A percentile compares a stretch with the other conserved stretches of the same genome.
phyloP scores from a whole-genome alignment of 306 rosid species.

The Castanospermum australe region DNA sequence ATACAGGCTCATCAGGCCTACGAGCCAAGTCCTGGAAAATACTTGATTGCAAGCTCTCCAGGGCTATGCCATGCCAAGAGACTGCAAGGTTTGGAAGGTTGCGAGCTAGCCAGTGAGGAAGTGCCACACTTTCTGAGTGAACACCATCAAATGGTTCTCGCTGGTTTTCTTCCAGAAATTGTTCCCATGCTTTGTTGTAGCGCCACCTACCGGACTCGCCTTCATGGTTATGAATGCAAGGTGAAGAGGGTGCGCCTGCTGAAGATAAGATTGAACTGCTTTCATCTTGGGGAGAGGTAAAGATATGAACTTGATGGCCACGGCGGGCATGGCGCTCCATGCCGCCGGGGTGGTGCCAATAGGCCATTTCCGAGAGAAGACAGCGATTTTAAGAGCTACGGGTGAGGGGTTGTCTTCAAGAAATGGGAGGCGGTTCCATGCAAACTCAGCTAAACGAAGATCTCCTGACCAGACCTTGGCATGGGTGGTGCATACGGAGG shows the following conservation, averaged over 20 bases:
- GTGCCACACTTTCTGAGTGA: constrained; percentile 95
- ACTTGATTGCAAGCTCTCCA: constrained; percentile 82
- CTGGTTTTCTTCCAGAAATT: constrained; percentile 55
- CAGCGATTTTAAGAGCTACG: constrained; percentile 64
- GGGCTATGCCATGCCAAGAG: constrained; percentile 96
- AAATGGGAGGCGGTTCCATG: constrained; percentile 83
- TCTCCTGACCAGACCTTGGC: constrained; percentile 71
- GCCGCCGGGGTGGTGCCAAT: constrained; percentile 85
- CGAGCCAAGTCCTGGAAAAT: constrained; percentile 81
- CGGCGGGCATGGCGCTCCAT: constrained; percentile 96
- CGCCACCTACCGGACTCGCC: constrained; percentile 90
- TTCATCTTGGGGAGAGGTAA: constrained; percentile 61
- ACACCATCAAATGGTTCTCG: constrained; percentile 69
- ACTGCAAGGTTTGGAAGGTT: constrained; percentile 77
- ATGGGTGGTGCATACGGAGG: constrained; percentile 57
- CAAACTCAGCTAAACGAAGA: constrained; percentile 64
- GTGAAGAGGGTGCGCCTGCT: constrained; percentile 45
- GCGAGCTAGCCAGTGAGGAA: constrained; percentile 77
- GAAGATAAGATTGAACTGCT: constrained; percentile 8
- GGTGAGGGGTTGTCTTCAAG: constrained; percentile 38
- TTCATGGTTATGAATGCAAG: constrained; percentile 72
- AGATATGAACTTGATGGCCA: constrained; percentile 83
- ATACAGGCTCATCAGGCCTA: constrained; percentile 48
- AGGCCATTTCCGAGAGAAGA: constrained; percentile 95
- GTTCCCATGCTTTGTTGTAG: constrained; percentile 94